Evolutionary conservation across 495 filamentous ascomycete genomes (phyloP), one percentile per base, ranked within the genome.

Genomic region (Jackrogersella minutella): DNA sequence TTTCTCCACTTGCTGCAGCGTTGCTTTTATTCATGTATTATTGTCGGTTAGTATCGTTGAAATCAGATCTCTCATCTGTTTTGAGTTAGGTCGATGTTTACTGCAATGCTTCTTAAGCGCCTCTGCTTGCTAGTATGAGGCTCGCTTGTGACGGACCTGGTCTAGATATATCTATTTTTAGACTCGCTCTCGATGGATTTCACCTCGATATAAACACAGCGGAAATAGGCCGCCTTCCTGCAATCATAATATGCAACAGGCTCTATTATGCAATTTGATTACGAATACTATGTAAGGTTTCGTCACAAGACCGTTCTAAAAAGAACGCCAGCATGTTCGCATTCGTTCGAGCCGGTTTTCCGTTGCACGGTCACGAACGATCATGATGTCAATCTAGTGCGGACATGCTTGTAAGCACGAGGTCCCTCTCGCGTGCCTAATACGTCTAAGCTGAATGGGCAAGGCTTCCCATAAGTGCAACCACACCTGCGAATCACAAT

Each of bases 401-500:
- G 16, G 6, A 8, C 14, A 47, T 39, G n/a, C n/a, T n/a, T n/a
- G n/a, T n/a, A n/a, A n/a, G n/a, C n/a, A n/a, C n/a, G n/a, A n/a
- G n/a, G n/a, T n/a, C n/a, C n/a, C n/a, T n/a, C n/a, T n/a, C n/a
- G n/a, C n/a, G n/a, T 24, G 6, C 19, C 54, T 53, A 31, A 52
- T 34, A 21, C 31, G 17, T 19, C 33, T 5, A 8, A 57, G 53
- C 62, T 64, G 54, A 58, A 58, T 39, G 7, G n/a, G 33, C 5
- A 54, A 22, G 46, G 55, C 46, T 59, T 39, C 30, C 9, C 24
- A 41, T 34, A n/a, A n/a, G n/a, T n/a, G n/a, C n/a, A n/a, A n/a
- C n/a, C n/a, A 58, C 39, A 41, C 28, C 40, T 49, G 46, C 53
- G 28, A 36, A 58, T 64, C 16, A 37, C 4, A 49, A 14, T 44